Evolutionary conservation across 495 filamentous ascomycete genomes (phyloP).

Genomic region (Xylaria castorea): DNA sequence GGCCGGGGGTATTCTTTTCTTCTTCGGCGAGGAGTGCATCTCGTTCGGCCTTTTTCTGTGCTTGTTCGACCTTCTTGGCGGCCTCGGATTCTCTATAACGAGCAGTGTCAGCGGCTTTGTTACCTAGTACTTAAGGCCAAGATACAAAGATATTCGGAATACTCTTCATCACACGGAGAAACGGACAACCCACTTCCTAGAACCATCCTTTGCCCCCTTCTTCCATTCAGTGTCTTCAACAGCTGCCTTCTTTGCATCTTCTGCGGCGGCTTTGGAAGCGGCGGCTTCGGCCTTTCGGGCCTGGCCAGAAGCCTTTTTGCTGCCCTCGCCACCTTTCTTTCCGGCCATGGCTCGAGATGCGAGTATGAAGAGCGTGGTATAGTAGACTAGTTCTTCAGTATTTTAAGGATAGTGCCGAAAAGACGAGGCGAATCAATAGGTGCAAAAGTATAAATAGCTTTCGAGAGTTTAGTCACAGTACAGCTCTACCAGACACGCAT

Average conservation of each 20-base stretch:
- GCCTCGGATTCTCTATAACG: constrained; percentile 77
- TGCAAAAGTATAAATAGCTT: background rate
- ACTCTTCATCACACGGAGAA: background rate
- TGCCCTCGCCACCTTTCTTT: constrained; percentile 78
- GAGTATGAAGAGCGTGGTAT: background rate
- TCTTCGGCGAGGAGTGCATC: constrained; percentile 85
- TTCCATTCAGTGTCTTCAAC: constrained; percentile 81
- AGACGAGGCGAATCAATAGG: background rate
- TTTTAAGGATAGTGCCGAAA: background rate
- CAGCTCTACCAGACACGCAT: background rate
- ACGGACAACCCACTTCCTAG: constrained; percentile 75
- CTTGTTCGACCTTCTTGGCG: constrained; percentile 83
- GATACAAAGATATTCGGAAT: background rate
- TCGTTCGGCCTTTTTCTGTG: constrained; percentile 86
- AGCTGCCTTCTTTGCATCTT: constrained; percentile 68
- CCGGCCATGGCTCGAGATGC: constrained; percentile 50
- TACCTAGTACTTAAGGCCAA: background rate
- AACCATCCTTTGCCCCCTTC: constrained; percentile 80
- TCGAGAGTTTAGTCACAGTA: background rate
- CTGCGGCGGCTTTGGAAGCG: constrained; percentile 73
- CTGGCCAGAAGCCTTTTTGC: constrained; percentile 90
- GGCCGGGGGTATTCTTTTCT: constrained; percentile 71
- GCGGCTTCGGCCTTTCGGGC: constrained; percentile 92
- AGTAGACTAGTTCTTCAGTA: background rate
- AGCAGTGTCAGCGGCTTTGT: background rate